Conservation (phyloP, 257 asterid genomes). For the Salvia splendens region DNA sequence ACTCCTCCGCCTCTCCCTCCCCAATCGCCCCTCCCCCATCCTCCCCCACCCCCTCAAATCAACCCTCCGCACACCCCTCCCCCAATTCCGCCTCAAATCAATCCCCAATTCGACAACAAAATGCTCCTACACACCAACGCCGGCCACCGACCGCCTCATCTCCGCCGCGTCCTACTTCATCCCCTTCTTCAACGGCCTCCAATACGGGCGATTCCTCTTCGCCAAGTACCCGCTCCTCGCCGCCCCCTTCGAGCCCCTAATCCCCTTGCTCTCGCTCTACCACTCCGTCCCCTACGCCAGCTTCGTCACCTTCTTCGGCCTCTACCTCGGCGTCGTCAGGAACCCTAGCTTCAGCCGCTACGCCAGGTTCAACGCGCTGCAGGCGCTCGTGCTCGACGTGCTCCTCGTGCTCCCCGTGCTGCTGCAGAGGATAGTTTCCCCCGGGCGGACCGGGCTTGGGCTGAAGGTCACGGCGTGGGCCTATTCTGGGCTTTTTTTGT, state of each 20-base stretch:
- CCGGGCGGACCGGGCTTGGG: conserved; percentile 69
- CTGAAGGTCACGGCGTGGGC: conserved; percentile 61
- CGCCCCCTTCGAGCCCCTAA: conserved; percentile 69
- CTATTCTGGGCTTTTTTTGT: conserved; percentile 62
- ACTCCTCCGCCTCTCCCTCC: conserved; percentile 58
- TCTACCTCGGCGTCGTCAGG: conserved; percentile 71
- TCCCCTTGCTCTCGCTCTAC: conserved; percentile 75
- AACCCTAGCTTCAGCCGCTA: conserved; percentile 70
- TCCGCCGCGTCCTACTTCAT: conserved; percentile 89
- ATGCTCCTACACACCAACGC: conserved; percentile 56
- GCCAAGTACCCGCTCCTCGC: conserved; percentile 67
- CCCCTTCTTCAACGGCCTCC: conserved; percentile 87
- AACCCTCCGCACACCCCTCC: neutral
- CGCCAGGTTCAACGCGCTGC: conserved; percentile 80
- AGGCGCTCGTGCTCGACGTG: conserved; percentile 86
- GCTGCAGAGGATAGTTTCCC: conserved; percentile 71
- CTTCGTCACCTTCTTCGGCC: conserved; percentile 82
- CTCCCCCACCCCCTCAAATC: conserved; percentile 39
- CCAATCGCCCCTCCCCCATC: conserved; percentile 28
- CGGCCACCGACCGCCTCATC: conserved; percentile 85
- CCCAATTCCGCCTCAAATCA: conserved; percentile 32
- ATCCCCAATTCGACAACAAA: conserved; percentile 11
- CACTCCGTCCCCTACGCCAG: conserved; percentile 85
- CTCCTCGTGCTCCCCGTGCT: conserved; percentile 74
- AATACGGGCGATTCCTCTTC: conserved; percentile 87